Base-by-base conservation (phyloP, 1,139 yeast species). In the Scheffersomyces parashehatae region DNA sequence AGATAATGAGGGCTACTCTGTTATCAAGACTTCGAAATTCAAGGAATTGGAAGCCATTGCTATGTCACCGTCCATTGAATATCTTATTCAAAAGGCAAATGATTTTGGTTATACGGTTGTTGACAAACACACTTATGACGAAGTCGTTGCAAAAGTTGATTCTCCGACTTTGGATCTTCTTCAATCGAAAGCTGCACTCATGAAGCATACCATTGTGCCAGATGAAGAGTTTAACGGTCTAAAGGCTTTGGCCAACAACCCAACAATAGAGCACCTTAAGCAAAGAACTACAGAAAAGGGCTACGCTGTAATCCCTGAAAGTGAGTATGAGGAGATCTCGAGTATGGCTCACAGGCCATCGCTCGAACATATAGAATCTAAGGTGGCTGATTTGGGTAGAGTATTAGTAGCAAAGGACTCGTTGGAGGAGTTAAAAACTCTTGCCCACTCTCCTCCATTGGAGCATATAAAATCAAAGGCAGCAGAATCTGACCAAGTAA, bases 81-180 rank as follows among this genome's bases (percentile, higher is more conserved):
- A 40, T n/a, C 4, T 39, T 1, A 12, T 10, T 4, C 10, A 28
- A 9, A 39, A 41, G 38, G 36, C 40, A 10, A 29, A 34, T 32
- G n/a, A 20, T 11, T 28, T 15, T 13, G 43, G 45, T 6, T 34
- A 39, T 28, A 33, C 13, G 8, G 28, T 15, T 28, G 26, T 14
- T 12, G 30, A 29, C 5, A 11, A 12, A n/a, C 12, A 16, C 34
- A 28, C 10, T 35, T 29, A n/a, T 28, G 38, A 8, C 32, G 35
- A 20, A 5, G 16, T 32, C 10, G 29, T 32, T 0, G 24, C 14
- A 16, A 5, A 40, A 28, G 53, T 54, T 11, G 30, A 45, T 16
- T 44, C 43, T 4, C 71, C 70, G 4, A 29, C 54, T 3, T 37
- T 65, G 30, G 58, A 56, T 0, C 61, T 61, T 40, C 33, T 70